A percentile compares a stretch with the other conserved stretches of the same genome.
Conservation (phyloP, 1,139 yeast genomes). For the Lipomyces yarrowii region DNA sequence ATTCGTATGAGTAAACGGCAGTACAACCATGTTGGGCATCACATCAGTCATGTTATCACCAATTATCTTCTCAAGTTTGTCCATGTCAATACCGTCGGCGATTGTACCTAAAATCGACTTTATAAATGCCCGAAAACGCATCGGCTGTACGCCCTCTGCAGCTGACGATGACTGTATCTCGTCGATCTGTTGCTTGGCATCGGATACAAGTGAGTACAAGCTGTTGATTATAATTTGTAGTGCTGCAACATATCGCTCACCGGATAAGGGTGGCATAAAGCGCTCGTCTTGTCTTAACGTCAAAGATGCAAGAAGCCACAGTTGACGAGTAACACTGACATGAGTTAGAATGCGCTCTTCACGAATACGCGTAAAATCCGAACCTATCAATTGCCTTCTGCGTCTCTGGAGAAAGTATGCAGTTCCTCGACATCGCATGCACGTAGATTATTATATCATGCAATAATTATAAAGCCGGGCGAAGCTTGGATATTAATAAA, state of each 20-base stretch:
- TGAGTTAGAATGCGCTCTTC: not conserved
- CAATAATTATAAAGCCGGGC: not conserved
- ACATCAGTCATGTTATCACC: not conserved
- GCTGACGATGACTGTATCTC: not conserved
- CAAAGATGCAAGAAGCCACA: conserved; percentile 6
- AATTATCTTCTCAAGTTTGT: conserved; percentile 4
- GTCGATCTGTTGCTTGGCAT: not conserved
- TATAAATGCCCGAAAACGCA: not conserved
- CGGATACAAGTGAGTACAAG: not conserved
- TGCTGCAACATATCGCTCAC: not conserved
- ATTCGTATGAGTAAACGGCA: not conserved
- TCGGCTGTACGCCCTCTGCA: not conserved
- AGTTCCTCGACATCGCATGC: not conserved
- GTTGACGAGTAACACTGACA: conserved; percentile 3
- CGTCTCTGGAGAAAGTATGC: not conserved
- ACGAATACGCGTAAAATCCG: not conserved
- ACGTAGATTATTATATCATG: not conserved
- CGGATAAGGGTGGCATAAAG: conserved; percentile 1
- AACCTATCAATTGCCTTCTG: not conserved
- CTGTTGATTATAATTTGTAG: not conserved
- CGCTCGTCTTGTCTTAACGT: conserved; percentile 3
- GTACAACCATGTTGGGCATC: conserved; percentile 2
- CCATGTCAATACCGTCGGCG: conserved; percentile 1
- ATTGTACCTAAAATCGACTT: not conserved
- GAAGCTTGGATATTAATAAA: not conserved